These are phyloP conservation scores for Pestalotiopsis sp. DNA, from an alignment of 2,329 filamentous ascomycete genomes.

Conservation along the genomic window DNA sequence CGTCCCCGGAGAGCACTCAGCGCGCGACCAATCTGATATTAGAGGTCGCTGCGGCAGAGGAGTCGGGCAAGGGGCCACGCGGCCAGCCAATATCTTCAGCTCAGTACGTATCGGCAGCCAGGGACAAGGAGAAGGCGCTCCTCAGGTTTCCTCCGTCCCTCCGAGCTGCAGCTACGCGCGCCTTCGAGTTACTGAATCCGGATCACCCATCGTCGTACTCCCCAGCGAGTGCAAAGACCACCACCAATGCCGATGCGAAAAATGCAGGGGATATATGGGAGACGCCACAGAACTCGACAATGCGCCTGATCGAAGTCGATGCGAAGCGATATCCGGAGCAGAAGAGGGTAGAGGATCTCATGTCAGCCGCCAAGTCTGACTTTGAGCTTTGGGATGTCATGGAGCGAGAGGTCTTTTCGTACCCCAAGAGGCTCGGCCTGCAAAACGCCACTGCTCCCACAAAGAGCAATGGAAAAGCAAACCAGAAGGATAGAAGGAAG, in stretches of 20 bases:
- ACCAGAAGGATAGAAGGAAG: background rate
- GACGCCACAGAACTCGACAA: constrained; percentile 22
- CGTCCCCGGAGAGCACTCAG: constrained; percentile 13
- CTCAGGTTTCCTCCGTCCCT: constrained; percentile 43
- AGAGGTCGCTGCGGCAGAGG: constrained; percentile 27
- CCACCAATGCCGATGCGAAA: background rate
- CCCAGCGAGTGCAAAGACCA: background rate
- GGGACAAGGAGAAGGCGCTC: constrained; percentile 37
- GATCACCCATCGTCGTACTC: constrained; percentile 11
- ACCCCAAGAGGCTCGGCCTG: constrained; percentile 60
- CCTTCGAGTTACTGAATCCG: constrained; percentile 36
- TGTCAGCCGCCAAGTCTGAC: constrained; percentile 62
- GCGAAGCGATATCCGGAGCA: constrained; percentile 48
- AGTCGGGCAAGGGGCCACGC: constrained; percentile 22
- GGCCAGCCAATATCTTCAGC: constrained; percentile 21
- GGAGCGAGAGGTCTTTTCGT: constrained; percentile 67
- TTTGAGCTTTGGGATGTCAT: constrained; percentile 68
- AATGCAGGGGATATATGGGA: constrained; percentile 22
- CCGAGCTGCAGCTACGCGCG: constrained; percentile 39
- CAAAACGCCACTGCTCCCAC: constrained; percentile 20
- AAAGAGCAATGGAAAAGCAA: background rate
- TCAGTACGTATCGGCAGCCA: constrained; percentile 24
- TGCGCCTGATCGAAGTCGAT: constrained; percentile 38
- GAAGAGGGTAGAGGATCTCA: constrained; percentile 52
- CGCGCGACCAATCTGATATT: constrained; percentile 32